A percentile compares a stretch with the other conserved stretches of the same genome.
phyloP scores from a whole-genome alignment of 331 rosid species.

The Arachis monticola region DNA sequence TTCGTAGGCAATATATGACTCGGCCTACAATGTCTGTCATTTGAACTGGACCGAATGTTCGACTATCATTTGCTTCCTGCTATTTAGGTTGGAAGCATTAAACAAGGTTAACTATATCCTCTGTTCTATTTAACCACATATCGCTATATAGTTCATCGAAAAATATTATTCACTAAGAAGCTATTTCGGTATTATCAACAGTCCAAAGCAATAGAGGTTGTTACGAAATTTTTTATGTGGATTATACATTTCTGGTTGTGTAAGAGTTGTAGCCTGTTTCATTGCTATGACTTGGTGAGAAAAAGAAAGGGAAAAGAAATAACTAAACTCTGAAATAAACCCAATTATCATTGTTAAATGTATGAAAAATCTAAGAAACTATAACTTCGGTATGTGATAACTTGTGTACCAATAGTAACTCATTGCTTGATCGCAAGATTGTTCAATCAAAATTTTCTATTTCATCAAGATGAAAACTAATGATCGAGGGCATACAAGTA shows the following conservation, averaged over 20 bases:
- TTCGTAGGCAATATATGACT: slow-evolving; percentile 84
- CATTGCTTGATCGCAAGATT: slow-evolving; percentile 22
- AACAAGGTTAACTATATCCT: slow-evolving; percentile 14
- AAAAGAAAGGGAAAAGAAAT: neutral
- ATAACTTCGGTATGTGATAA: neutral
- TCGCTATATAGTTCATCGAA: slow-evolving; percentile 5
- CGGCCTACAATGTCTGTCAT: slow-evolving; percentile 90
- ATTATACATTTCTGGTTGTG: slow-evolving; percentile 1
- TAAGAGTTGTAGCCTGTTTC: slow-evolving; percentile 5
- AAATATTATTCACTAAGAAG: slow-evolving; percentile 9
- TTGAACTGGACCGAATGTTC: slow-evolving; percentile 88
- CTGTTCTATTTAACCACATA: slow-evolving; percentile 1
- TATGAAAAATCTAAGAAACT: slow-evolving; percentile 7
- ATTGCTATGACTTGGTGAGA: slow-evolving; percentile 1
- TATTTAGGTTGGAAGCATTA: slow-evolving; percentile 33
- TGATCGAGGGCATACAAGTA: slow-evolving; percentile 28
- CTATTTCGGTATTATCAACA: slow-evolving; percentile 24
- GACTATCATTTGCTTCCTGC: slow-evolving; percentile 95
- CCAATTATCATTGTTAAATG: slow-evolving; percentile 10
- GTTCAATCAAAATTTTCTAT: slow-evolving; percentile 22
- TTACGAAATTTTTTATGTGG: neutral
- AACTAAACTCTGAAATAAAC: neutral
- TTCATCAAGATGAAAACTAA: slow-evolving; percentile 15
- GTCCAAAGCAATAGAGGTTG: neutral
- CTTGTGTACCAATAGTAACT: slow-evolving; percentile 13